Percentiles rank a stretch among this genome's conserved stretches.
Conservation (phyloP, 1,139 yeast genomes). For the Candida sojae region DNA sequence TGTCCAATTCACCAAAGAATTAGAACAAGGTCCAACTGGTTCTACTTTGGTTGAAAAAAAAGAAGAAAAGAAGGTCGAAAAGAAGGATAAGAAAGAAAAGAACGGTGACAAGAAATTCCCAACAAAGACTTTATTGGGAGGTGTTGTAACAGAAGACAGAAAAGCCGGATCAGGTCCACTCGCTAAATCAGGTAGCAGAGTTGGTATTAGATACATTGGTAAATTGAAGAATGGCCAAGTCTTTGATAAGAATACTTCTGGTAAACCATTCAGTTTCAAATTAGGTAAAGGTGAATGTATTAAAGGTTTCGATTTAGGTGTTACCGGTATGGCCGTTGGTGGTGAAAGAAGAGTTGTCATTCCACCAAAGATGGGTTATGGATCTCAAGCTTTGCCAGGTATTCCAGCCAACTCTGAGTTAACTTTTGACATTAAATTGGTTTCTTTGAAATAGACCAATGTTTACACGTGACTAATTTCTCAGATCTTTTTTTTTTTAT, state of each 20-base stretch:
- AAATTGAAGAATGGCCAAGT: constrained; percentile 95
- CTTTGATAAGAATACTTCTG: constrained; percentile 95
- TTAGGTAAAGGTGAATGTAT: constrained; percentile 98
- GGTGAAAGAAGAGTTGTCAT: constrained; percentile 98
- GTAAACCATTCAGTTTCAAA: constrained; percentile 90
- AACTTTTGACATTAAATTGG: constrained; percentile 93
- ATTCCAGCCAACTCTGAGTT: constrained; percentile 96
- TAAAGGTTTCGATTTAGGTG: constrained; percentile 98
- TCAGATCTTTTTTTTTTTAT: not conserved
- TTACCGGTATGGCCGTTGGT: constrained; percentile 97
- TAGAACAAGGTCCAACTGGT: constrained; percentile 91
- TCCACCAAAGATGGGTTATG: constrained; percentile 96
- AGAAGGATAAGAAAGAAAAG: constrained; percentile 27
- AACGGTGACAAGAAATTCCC: constrained; percentile 47
- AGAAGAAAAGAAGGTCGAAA: constrained; percentile 24
- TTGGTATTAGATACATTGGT: constrained; percentile 97
- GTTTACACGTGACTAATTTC: not conserved
- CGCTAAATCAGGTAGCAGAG: constrained; percentile 88
- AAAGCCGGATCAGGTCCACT: constrained; percentile 82
- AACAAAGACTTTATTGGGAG: constrained; percentile 85
- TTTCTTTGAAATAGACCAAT: constrained; percentile 68
- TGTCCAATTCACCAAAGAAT: constrained; percentile 85
- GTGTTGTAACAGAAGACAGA: constrained; percentile 92
- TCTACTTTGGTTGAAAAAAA: constrained; percentile 38
- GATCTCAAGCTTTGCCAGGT: constrained; percentile 91